phyloP scores from a whole-genome alignment of 75 land plant species.

The Picea sitchensis region DNA sequence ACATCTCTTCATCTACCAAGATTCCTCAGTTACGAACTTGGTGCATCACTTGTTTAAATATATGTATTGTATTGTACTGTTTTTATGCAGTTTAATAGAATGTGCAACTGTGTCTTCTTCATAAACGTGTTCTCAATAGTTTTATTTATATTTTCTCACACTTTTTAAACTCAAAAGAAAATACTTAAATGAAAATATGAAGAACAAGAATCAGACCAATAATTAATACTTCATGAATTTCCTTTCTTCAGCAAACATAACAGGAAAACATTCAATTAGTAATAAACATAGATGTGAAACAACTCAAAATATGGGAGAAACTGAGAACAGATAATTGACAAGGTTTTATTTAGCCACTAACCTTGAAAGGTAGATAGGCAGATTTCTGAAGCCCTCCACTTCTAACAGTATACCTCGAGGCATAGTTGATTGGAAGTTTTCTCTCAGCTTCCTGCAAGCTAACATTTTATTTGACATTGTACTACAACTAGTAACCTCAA shows the following conservation, averaged over 20 bases:
- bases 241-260: neutral
- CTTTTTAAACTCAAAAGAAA: neutral
- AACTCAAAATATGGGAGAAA: neutral
- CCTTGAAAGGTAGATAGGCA: conserved; percentile 99
- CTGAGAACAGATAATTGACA: neutral
- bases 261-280: neutral
- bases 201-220: neutral
- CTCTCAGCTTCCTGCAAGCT: conserved; percentile 94
- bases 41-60: too few relatives aligned
- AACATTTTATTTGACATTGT: conserved; percentile 13
- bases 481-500: neutral
- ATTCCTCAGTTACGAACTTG: too few relatives aligned
- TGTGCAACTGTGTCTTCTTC: too few relatives aligned
- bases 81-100: too few relatives aligned
- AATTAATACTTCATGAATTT: neutral
- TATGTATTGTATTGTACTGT: too few relatives aligned
- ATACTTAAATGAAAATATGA: neutral
- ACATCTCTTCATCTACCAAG: too few relatives aligned
- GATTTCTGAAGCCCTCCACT: conserved; percentile 88
- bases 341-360: conserved; percentile 17
- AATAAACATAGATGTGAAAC: neutral
- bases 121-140: neutral
- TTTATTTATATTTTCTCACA: neutral
- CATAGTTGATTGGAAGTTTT: conserved; percentile 97
- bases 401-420: conserved; percentile 79